A percentile compares a stretch with the other conserved stretches of the same genome.
Evolutionary conservation across 768 basidiomycete species (phyloP).

Genomic region (Rhodotorula graminis): DNA sequence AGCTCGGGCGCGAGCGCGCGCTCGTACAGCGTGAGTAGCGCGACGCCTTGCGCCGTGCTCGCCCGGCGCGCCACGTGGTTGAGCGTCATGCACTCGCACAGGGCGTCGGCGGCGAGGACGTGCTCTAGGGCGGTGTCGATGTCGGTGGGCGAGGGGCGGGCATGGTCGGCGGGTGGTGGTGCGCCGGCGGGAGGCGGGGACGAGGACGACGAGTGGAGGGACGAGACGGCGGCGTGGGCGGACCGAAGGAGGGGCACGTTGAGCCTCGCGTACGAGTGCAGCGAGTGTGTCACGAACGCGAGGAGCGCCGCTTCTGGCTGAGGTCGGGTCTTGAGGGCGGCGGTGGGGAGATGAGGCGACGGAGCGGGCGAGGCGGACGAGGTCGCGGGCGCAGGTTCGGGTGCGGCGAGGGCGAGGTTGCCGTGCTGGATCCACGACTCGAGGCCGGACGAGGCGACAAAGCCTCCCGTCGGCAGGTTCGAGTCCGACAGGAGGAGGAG

Average conservation of each 20-base stretch:
- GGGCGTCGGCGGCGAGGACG: slow-evolving; percentile 61
- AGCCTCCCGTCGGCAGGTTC: slow-evolving; percentile 93
- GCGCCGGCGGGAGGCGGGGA: background rate
- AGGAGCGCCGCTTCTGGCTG: slow-evolving; percentile 40
- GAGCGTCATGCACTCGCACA: slow-evolving; percentile 79
- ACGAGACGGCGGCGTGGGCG: slow-evolving; percentile 55
- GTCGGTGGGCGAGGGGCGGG: background rate
- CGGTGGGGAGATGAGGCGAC: background rate
- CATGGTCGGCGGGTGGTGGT: no score
- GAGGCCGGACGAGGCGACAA: slow-evolving; percentile 88
- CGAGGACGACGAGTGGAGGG: background rate
- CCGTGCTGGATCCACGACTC: slow-evolving; percentile 88
- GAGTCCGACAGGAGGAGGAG: slow-evolving; percentile 61
- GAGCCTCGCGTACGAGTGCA: slow-evolving; percentile 70
- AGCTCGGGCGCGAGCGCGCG: slow-evolving; percentile 62
- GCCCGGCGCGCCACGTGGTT: slow-evolving; percentile 85
- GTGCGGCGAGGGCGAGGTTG: slow-evolving; percentile 49
- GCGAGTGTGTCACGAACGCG: slow-evolving; percentile 65
- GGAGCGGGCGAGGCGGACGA: background rate
- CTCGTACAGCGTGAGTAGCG: slow-evolving; percentile 79
- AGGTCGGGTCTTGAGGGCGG: background rate
- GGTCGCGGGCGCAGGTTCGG: background rate
- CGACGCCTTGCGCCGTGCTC: slow-evolving; percentile 84
- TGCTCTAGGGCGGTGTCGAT: slow-evolving; percentile 46
- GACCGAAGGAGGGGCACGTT: slow-evolving; percentile 76